phyloP scores from a whole-genome alignment of 2,329 filamentous ascomycete genomes.

The Macrophomina pseudophaseolina region DNA sequence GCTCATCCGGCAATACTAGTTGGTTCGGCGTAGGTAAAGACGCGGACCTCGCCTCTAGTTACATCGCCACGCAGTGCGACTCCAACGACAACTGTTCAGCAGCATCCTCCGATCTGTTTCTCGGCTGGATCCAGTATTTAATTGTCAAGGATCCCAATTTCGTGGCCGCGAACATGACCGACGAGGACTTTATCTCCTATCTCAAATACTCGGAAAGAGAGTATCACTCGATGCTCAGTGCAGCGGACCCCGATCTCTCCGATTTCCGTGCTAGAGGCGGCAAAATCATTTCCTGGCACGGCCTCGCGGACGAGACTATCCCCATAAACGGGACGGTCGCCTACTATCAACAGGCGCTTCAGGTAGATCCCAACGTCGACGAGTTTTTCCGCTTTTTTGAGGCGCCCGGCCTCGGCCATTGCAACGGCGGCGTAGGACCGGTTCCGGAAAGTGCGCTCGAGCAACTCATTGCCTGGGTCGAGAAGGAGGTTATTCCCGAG shows the following conservation, averaged over 20 bases:
- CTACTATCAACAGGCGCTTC: constrained; percentile 3
- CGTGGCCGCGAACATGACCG: constrained; percentile 34
- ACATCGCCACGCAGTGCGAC: no score
- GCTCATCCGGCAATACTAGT: constrained; percentile 30
- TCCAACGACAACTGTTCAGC: constrained; percentile 28
- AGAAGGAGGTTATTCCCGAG: constrained; percentile 8
- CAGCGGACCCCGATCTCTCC: constrained; percentile 44
- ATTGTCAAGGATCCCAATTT: constrained; percentile 28
- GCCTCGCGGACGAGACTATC: constrained; percentile 28
- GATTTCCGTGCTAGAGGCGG: constrained; percentile 43
- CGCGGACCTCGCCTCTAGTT: no score
- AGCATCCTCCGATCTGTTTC: constrained; percentile 20
- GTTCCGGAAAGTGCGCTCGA: not conserved
- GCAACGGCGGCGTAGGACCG: not conserved
- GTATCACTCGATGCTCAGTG: constrained; percentile 45
- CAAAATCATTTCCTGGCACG: constrained; percentile 53
- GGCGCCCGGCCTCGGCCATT: constrained; percentile 28
- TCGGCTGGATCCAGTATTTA: constrained; percentile 30
- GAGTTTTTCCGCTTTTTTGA: constrained; percentile 30
- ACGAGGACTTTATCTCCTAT: constrained; percentile 32
- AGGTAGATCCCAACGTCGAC: constrained; percentile 16
- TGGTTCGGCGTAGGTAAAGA: constrained; percentile 42
- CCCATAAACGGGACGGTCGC: not conserved
- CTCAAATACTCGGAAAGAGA: constrained; percentile 35
- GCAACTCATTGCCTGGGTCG: constrained; percentile 23